Conservation (phyloP, 176 grass and related monocot genomes). For the Triticum timopheevii region DNA sequence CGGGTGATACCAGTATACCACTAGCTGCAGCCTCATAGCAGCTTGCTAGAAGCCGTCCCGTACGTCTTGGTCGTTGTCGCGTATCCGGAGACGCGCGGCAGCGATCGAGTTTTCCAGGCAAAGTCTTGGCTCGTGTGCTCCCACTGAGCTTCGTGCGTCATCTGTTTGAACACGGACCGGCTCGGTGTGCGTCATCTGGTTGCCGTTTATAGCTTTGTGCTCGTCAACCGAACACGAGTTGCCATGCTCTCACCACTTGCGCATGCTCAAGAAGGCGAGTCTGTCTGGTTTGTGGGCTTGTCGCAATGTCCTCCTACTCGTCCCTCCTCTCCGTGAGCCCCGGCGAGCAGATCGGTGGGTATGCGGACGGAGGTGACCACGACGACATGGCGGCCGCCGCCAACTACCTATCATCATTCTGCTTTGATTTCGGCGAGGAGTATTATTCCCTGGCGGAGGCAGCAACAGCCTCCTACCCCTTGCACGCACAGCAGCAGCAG, state of each 20-base stretch:
- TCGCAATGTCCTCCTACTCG: constrained; percentile 34
- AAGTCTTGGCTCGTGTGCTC: constrained; percentile 1
- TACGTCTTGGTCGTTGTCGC: not conserved
- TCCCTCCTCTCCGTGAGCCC: constrained; percentile 4
- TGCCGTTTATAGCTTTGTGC: not conserved
- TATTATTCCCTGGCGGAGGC: not conserved
- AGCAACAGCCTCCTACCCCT: not conserved
- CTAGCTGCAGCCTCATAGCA: not conserved
- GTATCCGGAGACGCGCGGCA: constrained; percentile 17
- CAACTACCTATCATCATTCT: constrained; percentile 34
- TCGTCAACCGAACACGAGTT: not conserved
- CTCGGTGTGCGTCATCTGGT: not conserved
- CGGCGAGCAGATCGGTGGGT: not conserved
- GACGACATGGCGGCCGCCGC: constrained; percentile 6
- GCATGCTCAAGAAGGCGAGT: not conserved
- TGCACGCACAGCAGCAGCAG: constrained; percentile 1
- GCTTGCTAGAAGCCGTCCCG: not conserved
- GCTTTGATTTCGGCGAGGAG: not conserved
- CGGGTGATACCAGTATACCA: not conserved
- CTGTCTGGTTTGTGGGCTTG: not conserved
- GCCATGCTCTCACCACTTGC: not conserved
- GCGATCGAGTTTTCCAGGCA: not conserved
- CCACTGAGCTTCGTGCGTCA: not conserved
- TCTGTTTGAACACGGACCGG: not conserved
- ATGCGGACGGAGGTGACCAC: not conserved